Percentiles rank a stretch among this genome's conserved stretches.
These are phyloP conservation scores for Alopecurus myosuroides DNA, from an alignment of 176 grass and related monocot species.

Conservation along the genomic window DNA sequence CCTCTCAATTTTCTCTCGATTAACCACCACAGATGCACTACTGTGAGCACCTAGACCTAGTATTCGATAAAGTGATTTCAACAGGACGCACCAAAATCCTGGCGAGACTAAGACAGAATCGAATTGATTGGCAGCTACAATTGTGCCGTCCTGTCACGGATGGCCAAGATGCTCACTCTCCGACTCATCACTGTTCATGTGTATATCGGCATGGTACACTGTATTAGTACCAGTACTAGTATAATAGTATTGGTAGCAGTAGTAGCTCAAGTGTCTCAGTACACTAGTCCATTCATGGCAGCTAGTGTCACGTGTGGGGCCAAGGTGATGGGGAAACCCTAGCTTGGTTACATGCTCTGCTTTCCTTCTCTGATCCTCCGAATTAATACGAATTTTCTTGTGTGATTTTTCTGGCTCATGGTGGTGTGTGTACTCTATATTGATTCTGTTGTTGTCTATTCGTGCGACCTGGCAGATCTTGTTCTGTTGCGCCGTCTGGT, in stretches of 20 bases:
- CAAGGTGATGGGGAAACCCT: slow-evolving; percentile 35
- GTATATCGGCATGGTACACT: not conserved
- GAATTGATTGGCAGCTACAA: not conserved
- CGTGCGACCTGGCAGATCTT: slow-evolving; percentile 44
- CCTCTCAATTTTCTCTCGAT: too few relatives aligned
- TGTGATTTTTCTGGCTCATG: not conserved
- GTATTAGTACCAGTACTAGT: not conserved
- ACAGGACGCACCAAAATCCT: slow-evolving; percentile 1
- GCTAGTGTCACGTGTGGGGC: slow-evolving; percentile 19
- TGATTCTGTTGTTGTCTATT: slow-evolving; percentile 25
- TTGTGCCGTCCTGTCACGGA: not conserved
- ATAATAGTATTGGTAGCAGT: not conserved
- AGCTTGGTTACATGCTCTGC: slow-evolving; percentile 13
- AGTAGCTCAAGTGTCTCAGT: slow-evolving; percentile 56
- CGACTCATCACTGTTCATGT: not conserved
- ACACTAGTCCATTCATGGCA: slow-evolving; percentile 34
- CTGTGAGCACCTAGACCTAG: too few relatives aligned
- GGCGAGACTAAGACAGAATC: not conserved
- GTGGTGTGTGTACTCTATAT: not conserved
- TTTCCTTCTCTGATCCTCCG: not conserved
- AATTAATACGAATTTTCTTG: not conserved
- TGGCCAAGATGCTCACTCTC: not conserved
- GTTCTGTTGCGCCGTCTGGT: slow-evolving; percentile 24
- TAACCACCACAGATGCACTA: too few relatives aligned
- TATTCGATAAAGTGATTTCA: too few relatives aligned